Conservation (phyloP, 768 basidiomycete species). For the Kwoniella bestiolae region DNA sequence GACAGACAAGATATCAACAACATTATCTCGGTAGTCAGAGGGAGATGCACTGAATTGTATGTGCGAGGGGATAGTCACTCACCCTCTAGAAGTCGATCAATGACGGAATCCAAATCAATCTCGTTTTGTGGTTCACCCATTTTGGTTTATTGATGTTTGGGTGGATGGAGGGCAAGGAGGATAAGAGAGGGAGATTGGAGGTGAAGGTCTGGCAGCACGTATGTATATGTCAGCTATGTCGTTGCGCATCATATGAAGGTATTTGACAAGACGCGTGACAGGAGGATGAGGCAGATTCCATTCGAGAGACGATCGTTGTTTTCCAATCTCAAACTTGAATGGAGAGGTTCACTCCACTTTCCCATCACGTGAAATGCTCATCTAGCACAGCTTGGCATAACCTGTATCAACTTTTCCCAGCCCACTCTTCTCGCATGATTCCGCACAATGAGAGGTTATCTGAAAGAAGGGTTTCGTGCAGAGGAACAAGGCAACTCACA, state of each 20-base stretch:
- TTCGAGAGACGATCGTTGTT: neutral
- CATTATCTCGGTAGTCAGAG: no score
- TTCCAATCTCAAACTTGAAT: neutral
- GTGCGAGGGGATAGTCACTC: conserved; percentile 54
- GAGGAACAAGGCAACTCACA: neutral
- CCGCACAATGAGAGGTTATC: no score
- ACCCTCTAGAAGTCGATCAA: conserved; percentile 98
- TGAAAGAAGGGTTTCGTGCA: no score
- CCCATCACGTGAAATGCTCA: neutral
- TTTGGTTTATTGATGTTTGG: conserved; percentile 5
- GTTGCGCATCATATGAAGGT: neutral
- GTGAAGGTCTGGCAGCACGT: neutral
- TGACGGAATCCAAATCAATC: conserved; percentile 99
- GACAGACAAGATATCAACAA: no score
- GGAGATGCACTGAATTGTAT: no score
- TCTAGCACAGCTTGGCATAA: neutral
- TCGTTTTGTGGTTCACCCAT: conserved; percentile 64
- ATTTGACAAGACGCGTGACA: no score
- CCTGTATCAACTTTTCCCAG: no score
- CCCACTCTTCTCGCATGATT: no score
- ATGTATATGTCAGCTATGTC: conserved; percentile 5
- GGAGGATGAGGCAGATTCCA: no score
- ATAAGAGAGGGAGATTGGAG: neutral
- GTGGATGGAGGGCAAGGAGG: conserved; percentile 3
- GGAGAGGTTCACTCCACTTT: neutral